Conservation (phyloP, 1,284 basidiomycete genomes). For the Melampsora abietis-canadensis region DNA sequence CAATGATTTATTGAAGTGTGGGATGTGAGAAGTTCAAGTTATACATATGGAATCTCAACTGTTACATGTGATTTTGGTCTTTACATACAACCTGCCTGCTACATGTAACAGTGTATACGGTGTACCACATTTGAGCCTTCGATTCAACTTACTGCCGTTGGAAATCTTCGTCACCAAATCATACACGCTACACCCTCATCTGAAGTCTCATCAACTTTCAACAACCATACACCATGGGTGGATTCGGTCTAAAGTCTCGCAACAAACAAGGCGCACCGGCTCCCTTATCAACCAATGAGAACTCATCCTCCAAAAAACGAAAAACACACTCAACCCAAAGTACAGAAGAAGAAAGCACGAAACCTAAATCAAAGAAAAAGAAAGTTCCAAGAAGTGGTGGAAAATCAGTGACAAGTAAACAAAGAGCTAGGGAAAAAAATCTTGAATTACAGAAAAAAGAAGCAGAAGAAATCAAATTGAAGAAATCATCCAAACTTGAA, state of each 20-base stretch:
- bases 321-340: background rate
- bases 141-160: too few species aligned
- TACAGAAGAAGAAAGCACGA: background rate
- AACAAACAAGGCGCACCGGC: slow-evolving; percentile 37
- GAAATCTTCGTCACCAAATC: too few species aligned
- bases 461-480: slow-evolving; percentile 45
- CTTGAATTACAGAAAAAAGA: slow-evolving; percentile 20
- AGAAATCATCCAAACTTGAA: slow-evolving; percentile 45
- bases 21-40: too few species aligned
- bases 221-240: slow-evolving; percentile 27
- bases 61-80: too few species aligned
- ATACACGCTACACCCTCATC: too few species aligned
- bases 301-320: slow-evolving; percentile 3
- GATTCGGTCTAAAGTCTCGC: slow-evolving; percentile 39
- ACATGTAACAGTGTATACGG: too few species aligned
- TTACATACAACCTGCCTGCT: too few species aligned
- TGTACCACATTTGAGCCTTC: too few species aligned
- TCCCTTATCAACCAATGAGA: slow-evolving; percentile 3
- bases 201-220: too few species aligned
- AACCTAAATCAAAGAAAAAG: slow-evolving; percentile 11
- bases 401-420: slow-evolving; percentile 39
- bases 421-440: background rate
- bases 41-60: too few species aligned
- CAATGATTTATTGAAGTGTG: too few species aligned
- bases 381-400: slow-evolving; percentile 41